A percentile compares a stretch with the other conserved stretches of the same genome.
phyloP scores from a whole-genome alignment of 2,329 filamentous ascomycete genomes.

The Diplodia intermedia region DNA sequence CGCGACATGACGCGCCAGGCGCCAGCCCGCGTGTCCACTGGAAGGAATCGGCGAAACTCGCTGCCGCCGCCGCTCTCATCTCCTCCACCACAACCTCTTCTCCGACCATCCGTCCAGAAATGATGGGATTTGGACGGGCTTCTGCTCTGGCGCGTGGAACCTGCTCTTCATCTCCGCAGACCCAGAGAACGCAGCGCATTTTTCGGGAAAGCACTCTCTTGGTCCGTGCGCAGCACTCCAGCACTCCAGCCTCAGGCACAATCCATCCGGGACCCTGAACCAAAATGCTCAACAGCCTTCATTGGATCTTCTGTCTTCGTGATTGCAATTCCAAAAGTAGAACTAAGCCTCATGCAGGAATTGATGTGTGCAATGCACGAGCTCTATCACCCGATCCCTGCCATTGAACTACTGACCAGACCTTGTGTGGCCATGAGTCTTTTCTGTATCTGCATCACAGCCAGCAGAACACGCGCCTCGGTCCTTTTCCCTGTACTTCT shows the following conservation, averaged over 20 bases:
- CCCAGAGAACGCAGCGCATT: neutral
- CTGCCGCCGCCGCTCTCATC: neutral
- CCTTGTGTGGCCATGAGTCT: neutral
- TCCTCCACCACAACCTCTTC: neutral
- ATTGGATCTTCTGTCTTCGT: neutral
- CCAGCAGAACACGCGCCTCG: neutral
- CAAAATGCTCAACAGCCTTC: neutral
- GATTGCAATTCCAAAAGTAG: neutral
- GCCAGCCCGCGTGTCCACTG: slow-evolving; percentile 6
- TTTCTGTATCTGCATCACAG: neutral
- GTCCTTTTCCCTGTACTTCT: neutral
- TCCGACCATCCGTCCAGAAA: neutral
- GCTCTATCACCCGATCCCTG: neutral
- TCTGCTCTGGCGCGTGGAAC: neutral
- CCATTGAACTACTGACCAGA: neutral
- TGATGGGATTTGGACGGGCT: neutral
- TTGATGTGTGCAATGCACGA: neutral
- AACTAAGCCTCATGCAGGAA: neutral
- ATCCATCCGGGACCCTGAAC: neutral
- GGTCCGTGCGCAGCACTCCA: neutral
- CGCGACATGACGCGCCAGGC: slow-evolving; percentile 18
- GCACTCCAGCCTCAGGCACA: neutral
- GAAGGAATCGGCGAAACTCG: neutral
- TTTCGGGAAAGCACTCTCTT: neutral
- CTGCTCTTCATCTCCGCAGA: neutral